Base-by-base conservation (phyloP, 352 stramenopile species). In the Globisporangium alternatum region DNA sequence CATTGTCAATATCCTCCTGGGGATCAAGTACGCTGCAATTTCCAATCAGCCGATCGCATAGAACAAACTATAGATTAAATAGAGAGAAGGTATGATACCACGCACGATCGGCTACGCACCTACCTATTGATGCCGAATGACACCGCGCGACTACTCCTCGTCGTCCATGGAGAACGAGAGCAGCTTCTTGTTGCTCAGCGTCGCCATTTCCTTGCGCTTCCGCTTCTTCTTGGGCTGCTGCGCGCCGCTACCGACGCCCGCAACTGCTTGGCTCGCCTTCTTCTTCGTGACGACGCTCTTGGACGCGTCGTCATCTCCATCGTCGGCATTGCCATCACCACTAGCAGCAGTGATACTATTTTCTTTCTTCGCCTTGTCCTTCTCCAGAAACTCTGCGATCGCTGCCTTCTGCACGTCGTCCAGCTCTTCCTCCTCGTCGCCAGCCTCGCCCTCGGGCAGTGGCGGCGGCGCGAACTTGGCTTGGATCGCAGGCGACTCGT, bases 151-250 rank as follows among this genome's bases (percentile, higher is more conserved):
- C 22, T 60, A 62, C 45, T 77, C 74, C 59, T 91, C 82, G 60
- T 93, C 79, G 39, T 94, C 83, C 74, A 93, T 88, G 13, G 83
- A 92, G 62, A 94, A 94, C 19, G 83, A 94, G 7, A 94, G 63
- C 47, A 94, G 65, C 58, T 88, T 91, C 65, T 86, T 87, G 71
- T 92, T 90, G 60, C 68, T 85, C n/a, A 92, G 66, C 39, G 69
- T 80, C 19, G 59, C 71, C 25, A 57, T 54, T 41, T 85, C 70
- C 63, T 78, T 80, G 21, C 78, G 81, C 60, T 94, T 94, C 45
- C 86, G 83, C 66, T 88, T 88, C 63, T 77, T 77, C 30, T 60
- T 71, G 19, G 43, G 33, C 21, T 31, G 41, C 25, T 57, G 43
- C 8, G 31, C 21, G 22, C 70, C 60, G 21, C 41, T 62, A 7